A percentile compares a stretch with the other conserved stretches of the same genome.
Evolutionary conservation across 192 early-diverging fungal species (phyloP).

Genomic region (Coemansia sp.): DNA sequence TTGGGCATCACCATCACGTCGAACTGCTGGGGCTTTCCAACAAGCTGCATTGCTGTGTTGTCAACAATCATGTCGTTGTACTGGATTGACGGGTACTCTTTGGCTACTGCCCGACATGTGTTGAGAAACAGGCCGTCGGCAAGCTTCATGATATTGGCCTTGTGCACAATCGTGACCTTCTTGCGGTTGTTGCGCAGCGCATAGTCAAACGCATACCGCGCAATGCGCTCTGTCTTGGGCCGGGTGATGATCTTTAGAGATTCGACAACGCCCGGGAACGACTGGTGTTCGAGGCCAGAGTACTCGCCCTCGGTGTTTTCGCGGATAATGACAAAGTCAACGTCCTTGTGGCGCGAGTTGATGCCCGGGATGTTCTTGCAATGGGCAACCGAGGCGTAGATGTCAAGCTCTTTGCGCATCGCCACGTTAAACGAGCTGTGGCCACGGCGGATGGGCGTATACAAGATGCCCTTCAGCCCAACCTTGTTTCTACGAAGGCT

Average conservation of each 20-base stretch:
- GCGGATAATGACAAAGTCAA: conserved; percentile 98
- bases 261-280: conserved; percentile 97
- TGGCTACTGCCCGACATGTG: conserved; percentile 92
- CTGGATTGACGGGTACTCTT: conserved; percentile 91
- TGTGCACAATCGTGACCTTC: conserved; percentile 98
- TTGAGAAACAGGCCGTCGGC: conserved; percentile 98
- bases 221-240: conserved; percentile 98
- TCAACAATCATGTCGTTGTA: conserved; percentile 99
- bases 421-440: conserved; percentile 97
- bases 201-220: conserved; percentile 98
- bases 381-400: conserved; percentile 93
- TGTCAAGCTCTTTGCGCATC: conserved; percentile 97
- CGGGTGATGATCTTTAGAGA: conserved; percentile 97
- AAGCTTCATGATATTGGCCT: conserved; percentile 99
- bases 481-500: conserved; percentile 95
- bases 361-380: conserved; percentile 89
- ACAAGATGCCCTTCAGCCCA: conserved; percentile 91
- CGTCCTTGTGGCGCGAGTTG: conserved; percentile 85
- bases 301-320: conserved; percentile 99
- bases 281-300: conserved; percentile 98
- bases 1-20: conserved; percentile 99
- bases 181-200: conserved; percentile 96
- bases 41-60: conserved; percentile 99
- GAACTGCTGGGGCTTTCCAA: conserved; percentile 95
- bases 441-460: conserved; percentile 85